These are phyloP conservation scores for Cruciata laevipes DNA, from an alignment of 257 asterid genomes.

Conservation along the genomic window DNA sequence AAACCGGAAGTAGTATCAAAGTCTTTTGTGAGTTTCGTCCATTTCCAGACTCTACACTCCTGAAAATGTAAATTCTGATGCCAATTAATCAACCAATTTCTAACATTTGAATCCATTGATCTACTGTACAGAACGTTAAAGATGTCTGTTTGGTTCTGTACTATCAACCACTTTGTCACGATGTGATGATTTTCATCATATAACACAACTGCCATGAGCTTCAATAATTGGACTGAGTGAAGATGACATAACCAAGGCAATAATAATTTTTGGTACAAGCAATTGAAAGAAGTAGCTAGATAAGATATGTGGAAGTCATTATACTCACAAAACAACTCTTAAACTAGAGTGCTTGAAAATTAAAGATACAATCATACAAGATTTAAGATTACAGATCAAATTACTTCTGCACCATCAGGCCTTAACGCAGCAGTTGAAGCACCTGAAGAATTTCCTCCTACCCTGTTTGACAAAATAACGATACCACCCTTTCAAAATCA, in stretches of 20 bases:
- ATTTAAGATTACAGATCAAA: neutral
- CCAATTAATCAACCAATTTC: no score
- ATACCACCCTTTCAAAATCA: neutral
- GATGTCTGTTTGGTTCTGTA: no score
- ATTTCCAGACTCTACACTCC: no score
- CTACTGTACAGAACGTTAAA: no score
- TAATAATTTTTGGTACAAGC: neutral
- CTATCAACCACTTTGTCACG: no score
- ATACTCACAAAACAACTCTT: neutral
- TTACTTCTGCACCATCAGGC: conserved; percentile 34
- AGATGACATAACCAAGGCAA: neutral
- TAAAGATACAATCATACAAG: neutral
- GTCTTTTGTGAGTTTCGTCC: no score
- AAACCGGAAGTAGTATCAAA: no score
- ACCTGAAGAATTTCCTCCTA: conserved; percentile 76
- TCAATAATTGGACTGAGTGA: neutral
- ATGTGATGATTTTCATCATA: no score
- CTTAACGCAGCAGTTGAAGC: conserved; percentile 80
- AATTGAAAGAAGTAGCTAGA: neutral
- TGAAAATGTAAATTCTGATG: no score
- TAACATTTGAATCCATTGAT: no score
- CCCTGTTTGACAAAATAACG: conserved; percentile 34
- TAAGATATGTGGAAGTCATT: neutral
- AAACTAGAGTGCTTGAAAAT: neutral
- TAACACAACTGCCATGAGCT: neutral